Evolutionary conservation across 2,329 filamentous ascomycete genomes (phyloP).

Genomic region (Aureobasidium uvarum): DNA sequence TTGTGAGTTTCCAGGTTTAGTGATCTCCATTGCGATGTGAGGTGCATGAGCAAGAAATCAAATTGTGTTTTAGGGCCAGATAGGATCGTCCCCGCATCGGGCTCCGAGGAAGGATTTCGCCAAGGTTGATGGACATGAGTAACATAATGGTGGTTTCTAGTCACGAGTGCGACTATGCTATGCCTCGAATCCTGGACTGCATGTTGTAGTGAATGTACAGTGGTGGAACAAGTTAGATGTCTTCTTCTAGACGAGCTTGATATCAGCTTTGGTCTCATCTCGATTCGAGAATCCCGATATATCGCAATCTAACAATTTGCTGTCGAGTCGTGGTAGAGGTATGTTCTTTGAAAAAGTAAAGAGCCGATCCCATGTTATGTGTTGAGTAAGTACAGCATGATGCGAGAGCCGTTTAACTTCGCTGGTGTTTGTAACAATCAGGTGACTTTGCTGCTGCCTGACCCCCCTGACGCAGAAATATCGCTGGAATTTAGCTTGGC

Average conservation of each 20-base stretch:
- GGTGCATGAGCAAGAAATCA: background rate
- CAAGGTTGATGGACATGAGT: background rate
- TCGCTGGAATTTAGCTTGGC: background rate
- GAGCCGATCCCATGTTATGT: too few relatives aligned
- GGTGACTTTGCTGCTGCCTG: background rate
- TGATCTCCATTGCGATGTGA: background rate
- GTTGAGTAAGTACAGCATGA: background rate
- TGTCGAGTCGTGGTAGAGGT: too few relatives aligned
- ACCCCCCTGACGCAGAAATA: background rate
- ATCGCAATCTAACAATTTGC: too few relatives aligned
- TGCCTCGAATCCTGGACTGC: background rate
- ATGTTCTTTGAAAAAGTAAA: too few relatives aligned
- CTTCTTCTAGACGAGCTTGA: too few relatives aligned
- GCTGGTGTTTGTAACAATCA: background rate
- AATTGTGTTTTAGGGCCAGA: background rate
- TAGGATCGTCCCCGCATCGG: background rate
- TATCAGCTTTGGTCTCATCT: too few relatives aligned
- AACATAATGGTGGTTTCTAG: too few relatives aligned
- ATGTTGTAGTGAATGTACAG: background rate
- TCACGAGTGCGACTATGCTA: too few relatives aligned
- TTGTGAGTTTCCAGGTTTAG: background rate
- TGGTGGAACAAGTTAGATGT: too few relatives aligned
- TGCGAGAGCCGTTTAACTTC: background rate
- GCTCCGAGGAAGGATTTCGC: constrained; percentile 11
- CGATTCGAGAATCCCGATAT: too few relatives aligned